Percentiles rank a stretch among this genome's conserved stretches.
Evolutionary conservation across 2,329 filamentous ascomycete species (phyloP).

Genomic region (Pestalotiopsis sp.): DNA sequence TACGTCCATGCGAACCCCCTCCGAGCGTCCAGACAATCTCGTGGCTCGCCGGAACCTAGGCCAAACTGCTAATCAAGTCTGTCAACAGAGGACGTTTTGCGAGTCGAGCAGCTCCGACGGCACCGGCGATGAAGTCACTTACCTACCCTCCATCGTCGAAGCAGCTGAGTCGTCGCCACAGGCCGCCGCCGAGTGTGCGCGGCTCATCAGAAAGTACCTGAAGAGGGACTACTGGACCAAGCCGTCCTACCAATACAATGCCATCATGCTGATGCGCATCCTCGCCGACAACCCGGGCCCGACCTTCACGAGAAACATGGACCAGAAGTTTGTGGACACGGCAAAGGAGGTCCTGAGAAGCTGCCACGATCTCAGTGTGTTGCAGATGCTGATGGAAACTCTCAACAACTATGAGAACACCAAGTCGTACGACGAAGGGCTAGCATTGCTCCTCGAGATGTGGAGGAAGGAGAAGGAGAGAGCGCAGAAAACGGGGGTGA

Average conservation of each 20-base stretch:
- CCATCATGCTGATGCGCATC: constrained; percentile 93
- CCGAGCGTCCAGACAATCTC: constrained; percentile 6
- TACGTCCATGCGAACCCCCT: constrained; percentile 41
- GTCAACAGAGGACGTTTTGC: constrained; percentile 73
- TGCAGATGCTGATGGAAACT: constrained; percentile 86
- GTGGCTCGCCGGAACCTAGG: constrained; percentile 17
- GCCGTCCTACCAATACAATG: constrained; percentile 87
- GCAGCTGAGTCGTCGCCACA: constrained; percentile 87
- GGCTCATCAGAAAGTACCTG: constrained; percentile 81
- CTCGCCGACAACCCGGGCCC: constrained; percentile 87
- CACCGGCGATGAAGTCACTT: constrained; percentile 84
- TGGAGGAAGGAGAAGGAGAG: constrained; percentile 86
- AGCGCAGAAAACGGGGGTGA: constrained; percentile 54
- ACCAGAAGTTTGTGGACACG: constrained; percentile 79
- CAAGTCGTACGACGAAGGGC: constrained; percentile 73
- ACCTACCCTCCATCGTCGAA: constrained; percentile 92
- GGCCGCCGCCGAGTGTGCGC: constrained; percentile 81
- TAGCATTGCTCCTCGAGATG: constrained; percentile 76
- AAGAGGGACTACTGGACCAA: constrained; percentile 67
- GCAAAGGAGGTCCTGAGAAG: constrained; percentile 75
- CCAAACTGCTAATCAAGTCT: constrained; percentile 16
- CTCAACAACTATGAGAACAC: constrained; percentile 76
- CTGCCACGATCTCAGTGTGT: constrained; percentile 73
- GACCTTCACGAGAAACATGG: constrained; percentile 89
- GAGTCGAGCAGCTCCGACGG: constrained; percentile 68